These are phyloP conservation scores for Poa annua DNA, from an alignment of 176 grass and related monocot genomes.

Conservation along the genomic window DNA sequence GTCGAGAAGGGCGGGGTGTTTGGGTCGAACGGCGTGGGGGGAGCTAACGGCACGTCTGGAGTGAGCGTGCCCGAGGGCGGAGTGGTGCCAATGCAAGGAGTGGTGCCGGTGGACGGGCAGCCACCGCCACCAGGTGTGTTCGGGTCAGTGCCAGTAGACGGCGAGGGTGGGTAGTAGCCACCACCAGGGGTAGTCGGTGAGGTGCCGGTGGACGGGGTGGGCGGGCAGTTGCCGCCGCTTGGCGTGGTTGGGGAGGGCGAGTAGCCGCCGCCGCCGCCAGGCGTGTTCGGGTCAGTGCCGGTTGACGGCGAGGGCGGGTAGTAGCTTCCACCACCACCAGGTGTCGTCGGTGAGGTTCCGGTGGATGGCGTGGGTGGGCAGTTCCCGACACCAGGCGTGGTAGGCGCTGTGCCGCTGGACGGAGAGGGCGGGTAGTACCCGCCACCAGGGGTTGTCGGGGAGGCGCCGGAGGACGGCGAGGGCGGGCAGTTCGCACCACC, in stretches of 20 bases:
- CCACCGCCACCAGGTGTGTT: conserved; percentile 15
- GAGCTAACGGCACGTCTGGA: conserved; percentile 44
- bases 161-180: conserved; percentile 28
- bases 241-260: conserved; percentile 7
- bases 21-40: conserved; percentile 71
- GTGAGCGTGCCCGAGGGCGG: conserved; percentile 39
- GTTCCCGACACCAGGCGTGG: neutral
- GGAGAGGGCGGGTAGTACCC: conserved; percentile 8
- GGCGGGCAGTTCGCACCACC: neutral
- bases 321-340: conserved; percentile 29
- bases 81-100: conserved; percentile 19
- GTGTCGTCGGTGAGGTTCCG: conserved; percentile 25
- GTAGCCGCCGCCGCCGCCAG: conserved; percentile 1
- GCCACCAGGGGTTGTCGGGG: neutral
- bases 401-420: neutral
- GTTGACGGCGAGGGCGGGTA: conserved; percentile 34
- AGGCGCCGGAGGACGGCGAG: neutral
- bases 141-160: conserved; percentile 19
- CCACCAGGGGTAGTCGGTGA: conserved; percentile 27
- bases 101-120: conserved; percentile 27
- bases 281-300: conserved; percentile 28
- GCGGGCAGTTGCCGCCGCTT: neutral
- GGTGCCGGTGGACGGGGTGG: conserved; percentile 31
- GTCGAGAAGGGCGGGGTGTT: conserved; percentile 58
- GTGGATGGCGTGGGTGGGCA: neutral